Evolutionary conservation across 495 filamentous ascomycete species (phyloP).

Genomic region (Elaphomyces granulatus): DNA sequence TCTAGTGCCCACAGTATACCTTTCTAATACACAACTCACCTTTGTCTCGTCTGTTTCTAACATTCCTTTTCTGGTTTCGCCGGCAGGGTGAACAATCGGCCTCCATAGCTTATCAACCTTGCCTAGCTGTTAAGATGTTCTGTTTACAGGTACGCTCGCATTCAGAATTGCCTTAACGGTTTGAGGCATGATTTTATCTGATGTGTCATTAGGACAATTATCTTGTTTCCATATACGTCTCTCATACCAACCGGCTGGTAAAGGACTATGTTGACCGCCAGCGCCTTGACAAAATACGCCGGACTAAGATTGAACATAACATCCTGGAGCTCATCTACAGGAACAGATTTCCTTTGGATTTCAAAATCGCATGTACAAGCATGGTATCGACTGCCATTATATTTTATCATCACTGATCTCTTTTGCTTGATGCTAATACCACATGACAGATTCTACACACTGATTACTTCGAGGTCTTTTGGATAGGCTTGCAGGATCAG

Average conservation of each 20-base stretch:
- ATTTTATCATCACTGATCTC: neutral
- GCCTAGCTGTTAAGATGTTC: too few relatives aligned
- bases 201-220: neutral
- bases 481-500: neutral
- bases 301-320: conserved; percentile 2
- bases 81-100: too few relatives aligned
- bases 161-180: too few relatives aligned
- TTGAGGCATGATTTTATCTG: too few relatives aligned
- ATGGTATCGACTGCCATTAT: neutral
- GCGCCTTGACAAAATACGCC: conserved; percentile 1
- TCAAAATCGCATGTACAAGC: conserved; percentile 3
- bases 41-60: too few relatives aligned
- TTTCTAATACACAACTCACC: too few relatives aligned
- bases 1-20: too few relatives aligned
- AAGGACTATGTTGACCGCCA: neutral
- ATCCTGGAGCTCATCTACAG: conserved; percentile 1
- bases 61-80: too few relatives aligned
- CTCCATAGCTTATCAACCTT: too few relatives aligned
- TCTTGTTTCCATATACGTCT: conserved; percentile 3
- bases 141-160: too few relatives aligned
- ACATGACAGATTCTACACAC: conserved; percentile 11
- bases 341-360: neutral
- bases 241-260: neutral
- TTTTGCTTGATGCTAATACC: neutral
- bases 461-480: conserved; percentile 8